Evolutionary conservation across 371 early-diverging fungal species (phyloP).

Genomic region (Capniomyces stellatus): DNA sequence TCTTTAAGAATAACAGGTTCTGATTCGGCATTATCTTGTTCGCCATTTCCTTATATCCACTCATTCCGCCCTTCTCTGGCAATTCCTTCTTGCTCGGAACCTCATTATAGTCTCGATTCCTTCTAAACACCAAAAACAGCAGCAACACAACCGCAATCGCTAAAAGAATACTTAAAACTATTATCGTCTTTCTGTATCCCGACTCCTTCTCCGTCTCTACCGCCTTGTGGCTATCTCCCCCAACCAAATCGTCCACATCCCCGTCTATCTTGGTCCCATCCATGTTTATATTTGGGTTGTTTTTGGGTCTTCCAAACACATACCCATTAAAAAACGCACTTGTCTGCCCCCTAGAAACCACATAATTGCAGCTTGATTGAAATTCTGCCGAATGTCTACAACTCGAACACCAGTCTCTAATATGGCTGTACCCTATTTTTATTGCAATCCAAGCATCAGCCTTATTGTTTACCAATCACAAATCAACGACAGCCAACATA

Average conservation of each 20-base stretch:
- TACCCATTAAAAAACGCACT: constrained; percentile 15
- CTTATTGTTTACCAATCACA: too few relatives aligned
- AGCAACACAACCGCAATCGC: not conserved
- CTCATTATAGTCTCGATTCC: too few relatives aligned
- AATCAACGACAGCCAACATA: too few relatives aligned
- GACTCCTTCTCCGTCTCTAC: constrained; percentile 4
- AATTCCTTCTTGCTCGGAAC: too few relatives aligned
- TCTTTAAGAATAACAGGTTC: not conserved
- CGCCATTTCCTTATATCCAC: too few relatives aligned
- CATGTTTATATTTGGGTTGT: not conserved
- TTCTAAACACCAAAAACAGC: not conserved
- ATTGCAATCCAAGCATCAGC: too few relatives aligned
- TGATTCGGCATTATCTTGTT: too few relatives aligned
- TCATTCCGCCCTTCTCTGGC: too few relatives aligned
- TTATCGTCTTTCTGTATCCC: not conserved
- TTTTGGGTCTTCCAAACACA: not conserved
- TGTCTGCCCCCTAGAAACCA: not conserved
- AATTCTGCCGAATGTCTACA: constrained; percentile 10
- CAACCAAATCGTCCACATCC: too few relatives aligned
- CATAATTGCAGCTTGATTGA: not conserved
- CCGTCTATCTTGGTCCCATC: not conserved
- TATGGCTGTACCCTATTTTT: constrained; percentile 18
- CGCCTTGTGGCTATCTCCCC: not conserved
- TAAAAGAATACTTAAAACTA: not conserved
- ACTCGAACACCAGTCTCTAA: constrained; percentile 24